Conservation (phyloP, 768 basidiomycete species). For the Austroboletus eburneus region DNA sequence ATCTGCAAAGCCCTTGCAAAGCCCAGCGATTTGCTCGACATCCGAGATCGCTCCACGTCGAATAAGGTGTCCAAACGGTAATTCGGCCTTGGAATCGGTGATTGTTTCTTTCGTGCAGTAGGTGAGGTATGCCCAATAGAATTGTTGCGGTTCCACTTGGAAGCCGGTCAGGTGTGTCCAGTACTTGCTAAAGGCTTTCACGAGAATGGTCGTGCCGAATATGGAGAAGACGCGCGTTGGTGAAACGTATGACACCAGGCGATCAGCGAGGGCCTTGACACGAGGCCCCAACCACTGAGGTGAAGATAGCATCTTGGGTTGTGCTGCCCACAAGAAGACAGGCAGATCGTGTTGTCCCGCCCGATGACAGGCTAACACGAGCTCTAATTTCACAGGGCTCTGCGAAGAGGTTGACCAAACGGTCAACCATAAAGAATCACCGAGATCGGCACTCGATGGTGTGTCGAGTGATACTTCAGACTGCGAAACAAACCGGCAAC, state of each 20-base stretch:
- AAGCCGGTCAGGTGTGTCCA: constrained; percentile 45
- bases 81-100: constrained; percentile 16
- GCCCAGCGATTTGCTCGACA: constrained; percentile 35
- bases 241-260: constrained; percentile 36
- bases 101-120: constrained; percentile 41
- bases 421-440: constrained; percentile 46
- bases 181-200: constrained; percentile 38
- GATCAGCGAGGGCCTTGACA: constrained; percentile 34
- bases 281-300: constrained; percentile 32
- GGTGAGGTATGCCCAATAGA: constrained; percentile 48
- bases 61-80: constrained; percentile 34
- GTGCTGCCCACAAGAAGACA: constrained; percentile 48
- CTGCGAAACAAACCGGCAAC: constrained; percentile 33
- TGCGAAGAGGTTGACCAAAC: constrained; percentile 39
- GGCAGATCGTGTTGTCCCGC: constrained; percentile 46
- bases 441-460: constrained; percentile 17
- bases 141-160: constrained; percentile 38
- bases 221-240: constrained; percentile 48
- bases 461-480: constrained; percentile 30
- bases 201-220: constrained; percentile 42
- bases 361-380: constrained; percentile 45
- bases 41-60: constrained; percentile 39
- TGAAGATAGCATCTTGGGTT: constrained; percentile 22
- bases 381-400: constrained; percentile 33
- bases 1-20: constrained; percentile 50